A percentile compares a stretch with the other conserved stretches of the same genome.
Conservation (phyloP, 805 yeast species). For the Yarrowia alimentaria region DNA sequence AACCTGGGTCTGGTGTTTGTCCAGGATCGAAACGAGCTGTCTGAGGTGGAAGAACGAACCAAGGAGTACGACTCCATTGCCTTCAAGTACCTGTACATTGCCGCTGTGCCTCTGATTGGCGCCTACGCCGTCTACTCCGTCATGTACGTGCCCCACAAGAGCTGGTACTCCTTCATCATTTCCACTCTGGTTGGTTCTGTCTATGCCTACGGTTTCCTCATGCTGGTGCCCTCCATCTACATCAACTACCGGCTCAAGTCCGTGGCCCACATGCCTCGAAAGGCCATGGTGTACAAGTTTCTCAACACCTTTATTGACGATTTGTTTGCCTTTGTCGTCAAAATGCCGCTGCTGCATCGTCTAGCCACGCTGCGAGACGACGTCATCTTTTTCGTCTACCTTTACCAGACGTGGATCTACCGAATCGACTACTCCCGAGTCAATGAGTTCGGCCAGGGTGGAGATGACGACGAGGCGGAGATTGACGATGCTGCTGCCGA, state of each 20-base stretch:
- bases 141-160: constrained; percentile 43
- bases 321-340: constrained; percentile 45
- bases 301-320: constrained; percentile 46
- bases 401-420: constrained; percentile 46
- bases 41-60: constrained; percentile 44
- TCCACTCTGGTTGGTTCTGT: constrained; percentile 45
- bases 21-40: constrained; percentile 41
- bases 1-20: constrained; percentile 29
- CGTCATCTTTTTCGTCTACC: constrained; percentile 44
- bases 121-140: constrained; percentile 44
- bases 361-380: constrained; percentile 46
- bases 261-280: constrained; percentile 46
- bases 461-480: constrained; percentile 31
- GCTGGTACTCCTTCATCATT: constrained; percentile 46
- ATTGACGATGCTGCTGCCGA: constrained; percentile 4
- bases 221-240: constrained; percentile 44
- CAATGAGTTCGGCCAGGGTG: constrained; percentile 43
- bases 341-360: constrained; percentile 46
- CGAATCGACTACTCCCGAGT: constrained; percentile 44
- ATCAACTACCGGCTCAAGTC: constrained; percentile 46
- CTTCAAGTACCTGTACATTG: constrained; percentile 42
- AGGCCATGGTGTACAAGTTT: constrained; percentile 46
- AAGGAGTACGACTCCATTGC: constrained; percentile 46
- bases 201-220: constrained; percentile 46
- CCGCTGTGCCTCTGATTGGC: constrained; percentile 41